Evolutionary conservation across 805 yeast species (phyloP), one percentile per base, ranked within the genome.

Genomic region (Saturnispora serradocipensis): DNA sequence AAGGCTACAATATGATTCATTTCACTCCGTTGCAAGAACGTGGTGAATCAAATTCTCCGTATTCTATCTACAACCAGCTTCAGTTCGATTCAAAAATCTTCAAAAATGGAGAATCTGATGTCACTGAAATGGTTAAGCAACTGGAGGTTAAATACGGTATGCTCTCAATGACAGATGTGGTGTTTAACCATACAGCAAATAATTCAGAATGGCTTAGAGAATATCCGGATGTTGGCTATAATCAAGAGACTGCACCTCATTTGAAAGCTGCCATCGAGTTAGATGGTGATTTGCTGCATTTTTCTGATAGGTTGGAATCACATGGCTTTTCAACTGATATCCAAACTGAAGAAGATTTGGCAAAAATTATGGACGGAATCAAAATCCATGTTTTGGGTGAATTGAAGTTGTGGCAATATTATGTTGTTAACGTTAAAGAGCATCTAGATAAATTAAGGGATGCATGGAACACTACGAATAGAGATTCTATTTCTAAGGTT

Each of bases 1-100:
- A 93, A 67, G 90, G 93, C 20, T 91, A 91, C 71, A 93, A 93
- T 67, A 88, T 91, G 97, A 73, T 93, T 43, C 99, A 91, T 71
- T 91, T 91, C 66, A 90, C 97, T 5, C 99, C 99, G 0, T 72
- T 91, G 58, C 97, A 91, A 67, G 70, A 82, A 56, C 75, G 98
- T 51, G 99, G 99, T 34, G 84, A 76, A 55, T 86, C 96, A 1
- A 78, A 90, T 65, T 90, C 97, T 6, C 99, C 99, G 0, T 91
- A 90, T 64, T 87, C 97, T 3, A 88, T 91, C 50, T 83, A 70
- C 59, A 97, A 91, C 65, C 98, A 93, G 67, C 74, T 88, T 54
- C 66, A 62, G 25, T 90, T 85, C 67, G 98, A 91, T 62, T 79
- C 84, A 0, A 64, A 59, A 0, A 66, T 81, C 24, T 91, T 93